Evolutionary conservation across 1,284 basidiomycete species (phyloP).

Genomic region (Pholiota adiposa): DNA sequence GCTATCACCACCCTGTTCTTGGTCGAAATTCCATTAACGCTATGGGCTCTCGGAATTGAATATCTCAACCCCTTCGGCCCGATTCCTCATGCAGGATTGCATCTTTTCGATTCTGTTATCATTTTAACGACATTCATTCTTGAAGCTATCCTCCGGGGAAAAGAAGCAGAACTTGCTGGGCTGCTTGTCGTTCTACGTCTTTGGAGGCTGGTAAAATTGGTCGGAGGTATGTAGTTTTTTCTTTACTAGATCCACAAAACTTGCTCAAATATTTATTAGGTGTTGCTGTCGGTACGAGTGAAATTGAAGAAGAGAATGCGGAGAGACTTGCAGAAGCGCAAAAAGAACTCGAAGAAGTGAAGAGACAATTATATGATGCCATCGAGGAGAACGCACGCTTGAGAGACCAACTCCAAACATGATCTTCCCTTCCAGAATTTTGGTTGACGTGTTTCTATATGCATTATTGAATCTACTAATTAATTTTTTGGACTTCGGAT

Average conservation of each 20-base stretch:
- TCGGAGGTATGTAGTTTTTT: slow-evolving; percentile 59
- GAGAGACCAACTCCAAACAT: slow-evolving; percentile 13
- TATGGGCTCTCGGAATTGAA: slow-evolving; percentile 64
- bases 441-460: no score
- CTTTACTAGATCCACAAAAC: background rate
- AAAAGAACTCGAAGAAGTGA: slow-evolving; percentile 48
- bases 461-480: no score
- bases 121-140: slow-evolving; percentile 74
- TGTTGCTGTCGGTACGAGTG: slow-evolving; percentile 75
- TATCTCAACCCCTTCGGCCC: slow-evolving; percentile 63
- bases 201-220: slow-evolving; percentile 79
- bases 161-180: slow-evolving; percentile 68
- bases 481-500: no score
- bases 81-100: slow-evolving; percentile 58
- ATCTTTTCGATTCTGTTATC: slow-evolving; percentile 74
- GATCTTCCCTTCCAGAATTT: no score
- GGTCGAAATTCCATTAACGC: slow-evolving; percentile 70
- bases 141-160: slow-evolving; percentile 68
- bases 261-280: slow-evolving; percentile 45
- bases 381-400: slow-evolving; percentile 25
- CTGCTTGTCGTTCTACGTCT: slow-evolving; percentile 75
- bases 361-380: slow-evolving; percentile 28
- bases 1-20: slow-evolving; percentile 74
- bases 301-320: slow-evolving; percentile 58
- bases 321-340: slow-evolving; percentile 52